Percentiles rank a stretch among this genome's conserved stretches.
Evolutionary conservation across 805 yeast species (phyloP).

Genomic region (Yarrowia osloensis): DNA sequence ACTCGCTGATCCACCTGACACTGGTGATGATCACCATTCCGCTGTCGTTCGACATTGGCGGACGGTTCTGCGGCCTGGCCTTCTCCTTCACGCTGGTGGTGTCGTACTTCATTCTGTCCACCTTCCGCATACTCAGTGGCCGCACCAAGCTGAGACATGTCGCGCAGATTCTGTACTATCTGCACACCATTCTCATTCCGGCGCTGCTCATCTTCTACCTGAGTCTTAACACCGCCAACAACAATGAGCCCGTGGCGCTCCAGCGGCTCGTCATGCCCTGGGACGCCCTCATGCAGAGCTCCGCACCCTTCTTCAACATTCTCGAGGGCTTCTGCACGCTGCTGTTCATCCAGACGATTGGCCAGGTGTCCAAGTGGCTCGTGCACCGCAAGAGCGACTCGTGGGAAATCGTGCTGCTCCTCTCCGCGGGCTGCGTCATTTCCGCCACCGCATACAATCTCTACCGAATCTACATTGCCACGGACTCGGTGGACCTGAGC

Average conservation of each 20-base stretch:
- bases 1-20: slow-evolving; percentile 54
- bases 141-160: slow-evolving; percentile 44
- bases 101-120: slow-evolving; percentile 70
- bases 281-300: slow-evolving; percentile 68
- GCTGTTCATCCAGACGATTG: slow-evolving; percentile 87
- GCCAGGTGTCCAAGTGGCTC: slow-evolving; percentile 76
- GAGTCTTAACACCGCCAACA: slow-evolving; percentile 8
- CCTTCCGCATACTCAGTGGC: slow-evolving; percentile 59
- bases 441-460: slow-evolving; percentile 77
- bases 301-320: slow-evolving; percentile 86
- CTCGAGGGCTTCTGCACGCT: slow-evolving; percentile 93
- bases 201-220: slow-evolving; percentile 65
- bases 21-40: slow-evolving; percentile 83
- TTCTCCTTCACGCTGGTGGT: slow-evolving; percentile 73
- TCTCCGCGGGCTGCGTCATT: slow-evolving; percentile 71
- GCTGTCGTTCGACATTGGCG: slow-evolving; percentile 91
- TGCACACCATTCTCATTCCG: slow-evolving; percentile 83
- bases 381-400: slow-evolving; percentile 63
- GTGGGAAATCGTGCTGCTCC: slow-evolving; percentile 74
- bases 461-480: slow-evolving; percentile 66
- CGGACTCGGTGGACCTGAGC: slow-evolving; percentile 61
- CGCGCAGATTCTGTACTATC: slow-evolving; percentile 57
- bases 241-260: not conserved
- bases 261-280: slow-evolving; percentile 57
- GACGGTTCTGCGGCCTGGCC: slow-evolving; percentile 83